Conservation (phyloP, 1,284 basidiomycete genomes). For the Taiwanofungus camphoratus region DNA sequence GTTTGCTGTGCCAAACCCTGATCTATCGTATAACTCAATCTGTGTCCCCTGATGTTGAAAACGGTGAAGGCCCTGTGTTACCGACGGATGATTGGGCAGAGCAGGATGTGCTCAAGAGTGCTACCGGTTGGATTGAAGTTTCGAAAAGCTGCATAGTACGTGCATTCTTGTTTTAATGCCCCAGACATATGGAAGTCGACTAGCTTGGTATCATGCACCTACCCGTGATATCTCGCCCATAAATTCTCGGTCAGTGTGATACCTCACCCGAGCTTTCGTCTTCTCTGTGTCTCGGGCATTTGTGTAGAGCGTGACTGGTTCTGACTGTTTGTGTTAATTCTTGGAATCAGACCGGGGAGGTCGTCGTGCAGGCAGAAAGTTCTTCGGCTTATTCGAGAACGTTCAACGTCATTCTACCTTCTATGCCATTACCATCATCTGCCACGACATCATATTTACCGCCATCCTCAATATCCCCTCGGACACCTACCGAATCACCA, state of each 20-base stretch:
- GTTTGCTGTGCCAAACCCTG: constrained; percentile 58
- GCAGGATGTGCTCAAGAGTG: constrained; percentile 59
- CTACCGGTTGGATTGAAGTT: constrained; percentile 69
- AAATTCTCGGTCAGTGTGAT: background rate
- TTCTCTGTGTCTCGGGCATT: background rate
- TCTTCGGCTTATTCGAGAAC: constrained; percentile 46
- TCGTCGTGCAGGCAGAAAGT: constrained; percentile 36
- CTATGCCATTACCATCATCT: constrained; percentile 22
- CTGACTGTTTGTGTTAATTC: background rate
- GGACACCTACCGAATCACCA: constrained; percentile 12
- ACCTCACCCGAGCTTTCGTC: background rate
- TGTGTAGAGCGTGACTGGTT: background rate
- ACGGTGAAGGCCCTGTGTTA: constrained; percentile 60
- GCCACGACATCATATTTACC: constrained; percentile 10
- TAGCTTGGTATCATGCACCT: too few species aligned
- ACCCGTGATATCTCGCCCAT: too few species aligned
- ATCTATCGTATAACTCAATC: constrained; percentile 68
- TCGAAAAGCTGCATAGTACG: constrained; percentile 63
- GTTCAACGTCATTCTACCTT: constrained; percentile 49
- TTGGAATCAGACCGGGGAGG: constrained; percentile 40
- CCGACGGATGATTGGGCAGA: constrained; percentile 74
- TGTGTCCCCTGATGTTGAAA: constrained; percentile 50
- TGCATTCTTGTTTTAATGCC: constrained; percentile 14
- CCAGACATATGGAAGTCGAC: background rate
- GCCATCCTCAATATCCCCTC: constrained; percentile 15